These are phyloP conservation scores for Tricholoma sp. DNA, from an alignment of 768 basidiomycete genomes.

Conservation along the genomic window DNA sequence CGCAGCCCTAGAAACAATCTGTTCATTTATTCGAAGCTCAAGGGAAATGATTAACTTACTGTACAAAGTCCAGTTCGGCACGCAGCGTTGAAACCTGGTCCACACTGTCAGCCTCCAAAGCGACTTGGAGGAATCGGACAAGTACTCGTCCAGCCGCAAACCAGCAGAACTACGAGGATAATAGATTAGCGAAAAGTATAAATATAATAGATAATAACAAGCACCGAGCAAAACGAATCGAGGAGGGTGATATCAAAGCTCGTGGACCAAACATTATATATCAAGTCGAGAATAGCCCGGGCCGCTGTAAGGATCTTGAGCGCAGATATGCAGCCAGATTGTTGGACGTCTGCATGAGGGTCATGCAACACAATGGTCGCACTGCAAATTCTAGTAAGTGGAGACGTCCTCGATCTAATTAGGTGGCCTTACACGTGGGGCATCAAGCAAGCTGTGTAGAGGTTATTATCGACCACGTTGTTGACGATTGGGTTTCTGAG, in stretches of 20 bases:
- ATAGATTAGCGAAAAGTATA: not conserved
- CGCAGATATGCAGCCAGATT: constrained; percentile 60
- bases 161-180: constrained; percentile 52
- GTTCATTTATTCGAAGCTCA: not conserved
- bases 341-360: constrained; percentile 60
- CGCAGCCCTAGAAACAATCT: constrained; percentile 37
- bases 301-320: constrained; percentile 64
- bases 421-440: constrained; percentile 31
- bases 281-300: constrained; percentile 59
- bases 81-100: constrained; percentile 57
- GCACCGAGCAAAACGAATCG: constrained; percentile 65
- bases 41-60: constrained; percentile 34
- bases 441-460: constrained; percentile 46
- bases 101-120: constrained; percentile 48
- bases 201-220: constrained; percentile 13
- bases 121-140: constrained; percentile 59
- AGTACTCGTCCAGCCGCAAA: constrained; percentile 64
- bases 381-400: constrained; percentile 28
- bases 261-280: constrained; percentile 62
- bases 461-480: constrained; percentile 53
- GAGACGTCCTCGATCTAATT: not conserved
- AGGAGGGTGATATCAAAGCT: constrained; percentile 68
- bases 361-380: constrained; percentile 70
- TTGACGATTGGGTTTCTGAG: constrained; percentile 51
- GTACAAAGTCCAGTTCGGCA: constrained; percentile 63